Evolutionary conservation across 768 basidiomycete species (phyloP), one percentile per base, ranked within the genome.

Genomic region (Tulasnella sp.): DNA sequence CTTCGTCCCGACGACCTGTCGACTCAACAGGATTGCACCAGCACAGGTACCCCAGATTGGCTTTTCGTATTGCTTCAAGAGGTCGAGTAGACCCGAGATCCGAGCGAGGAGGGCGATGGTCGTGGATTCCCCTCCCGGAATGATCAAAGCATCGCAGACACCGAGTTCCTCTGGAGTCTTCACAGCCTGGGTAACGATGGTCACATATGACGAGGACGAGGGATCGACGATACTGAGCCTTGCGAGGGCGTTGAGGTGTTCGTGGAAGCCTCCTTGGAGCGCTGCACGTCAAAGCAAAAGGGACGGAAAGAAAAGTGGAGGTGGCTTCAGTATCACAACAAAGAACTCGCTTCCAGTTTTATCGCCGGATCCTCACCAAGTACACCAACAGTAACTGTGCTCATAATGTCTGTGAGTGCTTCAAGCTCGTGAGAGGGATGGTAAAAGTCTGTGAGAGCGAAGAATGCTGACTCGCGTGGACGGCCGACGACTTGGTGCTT

Each of bases 71-170:
- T 86, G 83, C 41, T 86, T 84, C 5, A 98, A 83, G 7, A 92
- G 93, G 19, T 90, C 87, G 17, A 94, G 78, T 44, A 98, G 84
- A 0, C 92, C 92, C 0, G 89, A 85, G 35, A 89, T 84, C 69
- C 84, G 84, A 35, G 88, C 92, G 22, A 90, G 83, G 65, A 92
- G 84, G 1, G 89, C 91, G 74, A 98, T 98, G 3, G 95, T 93
- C 5, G 96, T 98, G 5, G 92, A 94, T 81, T 98, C 96, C 91
- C 96, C 96, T 7, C 95, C 96, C 12, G 96, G 96, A 74, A 98
- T 93, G 74, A 98, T 88, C 65, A 98, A 83, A 0, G 90, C 95
- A 76, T 92, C 87, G 78, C 94, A 96, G 69, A 77, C 80, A 67
- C 81, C 80, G 36, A 98, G 85, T 73, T 97, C 94, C n/a, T 86